Evolutionary conservation across 1,139 yeast genomes (phyloP).

Genomic region (Ogataea hybrid): DNA sequence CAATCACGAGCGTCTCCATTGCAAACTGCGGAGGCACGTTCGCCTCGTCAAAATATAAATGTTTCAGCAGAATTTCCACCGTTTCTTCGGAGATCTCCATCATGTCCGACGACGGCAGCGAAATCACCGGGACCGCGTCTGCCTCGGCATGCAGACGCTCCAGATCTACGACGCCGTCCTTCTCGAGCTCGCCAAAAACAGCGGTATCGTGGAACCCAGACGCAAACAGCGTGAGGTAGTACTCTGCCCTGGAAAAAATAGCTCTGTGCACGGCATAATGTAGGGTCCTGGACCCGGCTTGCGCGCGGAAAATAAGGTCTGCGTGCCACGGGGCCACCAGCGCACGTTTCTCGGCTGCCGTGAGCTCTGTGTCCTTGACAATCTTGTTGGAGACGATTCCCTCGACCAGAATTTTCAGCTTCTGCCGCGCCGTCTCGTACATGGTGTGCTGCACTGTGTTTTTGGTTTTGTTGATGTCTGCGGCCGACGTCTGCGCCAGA

Average conservation of each 20-base stretch:
- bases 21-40: slow-evolving; percentile 49
- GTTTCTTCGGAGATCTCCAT: slow-evolving; percentile 8
- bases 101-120: slow-evolving; percentile 17
- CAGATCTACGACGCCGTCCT: slow-evolving; percentile 18
- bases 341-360: slow-evolving; percentile 10
- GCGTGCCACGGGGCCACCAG: slow-evolving; percentile 28
- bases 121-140: slow-evolving; percentile 33
- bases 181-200: slow-evolving; percentile 23
- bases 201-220: slow-evolving; percentile 39
- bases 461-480: slow-evolving; percentile 41
- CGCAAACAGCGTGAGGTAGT: slow-evolving; percentile 62
- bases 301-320: slow-evolving; percentile 44
- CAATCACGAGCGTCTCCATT: slow-evolving; percentile 54
- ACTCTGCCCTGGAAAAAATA: slow-evolving; percentile 58
- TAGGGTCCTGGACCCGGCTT: slow-evolving; percentile 27
- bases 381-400: slow-evolving; percentile 39
- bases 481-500: slow-evolving; percentile 17
- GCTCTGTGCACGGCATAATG: slow-evolving; percentile 66
- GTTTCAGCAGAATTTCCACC: slow-evolving; percentile 50
- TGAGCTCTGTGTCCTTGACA: not conserved
- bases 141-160: slow-evolving; percentile 11
- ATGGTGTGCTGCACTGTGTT: slow-evolving; percentile 44
- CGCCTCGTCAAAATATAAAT: slow-evolving; percentile 60
- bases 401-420: slow-evolving; percentile 34
- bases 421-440: slow-evolving; percentile 47